Evolutionary conservation across 2,329 filamentous ascomycete species (phyloP).

Genomic region (Thermomyces lanuginosus): DNA sequence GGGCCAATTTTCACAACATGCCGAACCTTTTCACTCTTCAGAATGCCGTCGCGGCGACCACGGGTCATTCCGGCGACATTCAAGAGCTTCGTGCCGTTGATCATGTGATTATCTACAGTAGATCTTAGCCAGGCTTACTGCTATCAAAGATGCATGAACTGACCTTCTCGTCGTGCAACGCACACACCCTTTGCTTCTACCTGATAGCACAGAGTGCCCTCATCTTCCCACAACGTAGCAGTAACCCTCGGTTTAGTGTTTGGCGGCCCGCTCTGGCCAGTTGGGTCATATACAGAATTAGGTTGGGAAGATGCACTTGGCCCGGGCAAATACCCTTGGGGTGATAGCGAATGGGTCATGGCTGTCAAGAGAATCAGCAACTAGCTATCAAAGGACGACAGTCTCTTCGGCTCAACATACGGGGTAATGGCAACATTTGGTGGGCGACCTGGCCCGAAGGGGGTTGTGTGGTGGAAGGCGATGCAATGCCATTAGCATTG

Average conservation of each 20-base stretch:
- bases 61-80: slow-evolving; percentile 98
- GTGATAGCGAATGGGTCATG: slow-evolving; percentile 24
- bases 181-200: slow-evolving; percentile 94
- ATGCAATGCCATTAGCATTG: slow-evolving; percentile 62
- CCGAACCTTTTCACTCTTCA: slow-evolving; percentile 93
- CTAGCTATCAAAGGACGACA: neutral
- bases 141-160: slow-evolving; percentile 8
- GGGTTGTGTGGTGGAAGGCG: slow-evolving; percentile 53
- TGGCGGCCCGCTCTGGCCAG: slow-evolving; percentile 80
- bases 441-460: slow-evolving; percentile 50
- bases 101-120: slow-evolving; percentile 81
- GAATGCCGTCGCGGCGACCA: slow-evolving; percentile 81
- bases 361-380: slow-evolving; percentile 12
- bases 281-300: slow-evolving; percentile 52
- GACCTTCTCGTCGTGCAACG: slow-evolving; percentile 83
- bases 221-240: slow-evolving; percentile 94
- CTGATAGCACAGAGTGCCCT: slow-evolving; percentile 93
- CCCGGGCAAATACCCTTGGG: slow-evolving; percentile 24
- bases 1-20: slow-evolving; percentile 98
- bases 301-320: slow-evolving; percentile 28
- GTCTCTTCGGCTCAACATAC: slow-evolving; percentile 13
- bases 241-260: slow-evolving; percentile 95
- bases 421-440: slow-evolving; percentile 52
- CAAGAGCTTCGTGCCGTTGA: slow-evolving; percentile 91
- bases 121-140: slow-evolving; percentile 1